Evolutionary conservation across 345 rosid genomes (phyloP), one percentile per base, ranked within the genome.

Genomic region (Hibiscus trionum): DNA sequence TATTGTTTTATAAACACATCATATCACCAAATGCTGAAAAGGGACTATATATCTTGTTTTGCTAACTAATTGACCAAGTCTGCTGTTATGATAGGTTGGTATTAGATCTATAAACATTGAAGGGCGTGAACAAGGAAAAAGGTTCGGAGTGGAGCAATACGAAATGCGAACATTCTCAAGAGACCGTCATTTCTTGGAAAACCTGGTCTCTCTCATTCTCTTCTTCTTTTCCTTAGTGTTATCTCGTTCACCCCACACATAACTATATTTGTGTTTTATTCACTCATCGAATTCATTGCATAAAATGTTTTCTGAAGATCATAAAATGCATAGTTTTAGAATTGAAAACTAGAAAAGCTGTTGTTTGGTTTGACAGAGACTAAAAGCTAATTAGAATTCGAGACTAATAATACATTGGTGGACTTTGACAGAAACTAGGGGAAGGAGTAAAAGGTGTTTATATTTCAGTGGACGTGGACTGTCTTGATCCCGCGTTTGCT

Each of bases 401-500:
- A 29, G 26, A 69, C 57, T 70, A 37, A 2, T 12, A 2, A 6
- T 31, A 4, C 5, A 63, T 42, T 62, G 56, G 47, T 56, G 60
- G 21, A 33, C 65, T 70, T 75, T n/a, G 70, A 71, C 91, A 95
- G 98, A 89, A 95, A 90, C 84, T 95, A 27, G 99, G 99, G 50
- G 97, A 90, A 80, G 97, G 99, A 59, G 97, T 86, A 76, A 92
- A 89, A 73, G 99, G 99, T 2, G 98, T 95, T 21, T 92, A 95
- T 74, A 81, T 95, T 62, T 95, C 98, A 0, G 66, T 95, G 7
- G 98, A 95, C 35, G 93, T 95, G 77, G 97, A 95, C 84, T 87
- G 97, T 80, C 97, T 95, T 1, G 99, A 95, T 79, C 99, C 99
- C 3, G 98, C 98, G 21, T 95, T 95, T 72, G 98, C 99, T 50